Base-by-base conservation (phyloP, 108 stramenopile genomes). In the Hondaea fermentalgiana region DNA sequence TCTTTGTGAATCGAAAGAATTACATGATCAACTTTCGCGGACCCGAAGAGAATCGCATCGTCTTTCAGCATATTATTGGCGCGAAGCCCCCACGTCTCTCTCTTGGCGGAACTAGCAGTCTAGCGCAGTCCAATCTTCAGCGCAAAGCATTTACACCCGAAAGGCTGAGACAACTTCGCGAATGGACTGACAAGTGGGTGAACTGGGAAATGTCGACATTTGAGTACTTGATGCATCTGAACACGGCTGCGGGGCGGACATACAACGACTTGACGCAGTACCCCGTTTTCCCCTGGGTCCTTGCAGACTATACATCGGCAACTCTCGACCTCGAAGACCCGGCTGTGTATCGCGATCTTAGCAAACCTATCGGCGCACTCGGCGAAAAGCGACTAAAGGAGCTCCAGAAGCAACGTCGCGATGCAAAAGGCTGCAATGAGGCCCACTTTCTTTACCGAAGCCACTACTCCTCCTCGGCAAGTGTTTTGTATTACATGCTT, bases 261-360 rank as follows among this genome's bases (percentile, higher is more conserved):
- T 93, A 96, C 87, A 96, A 97, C 87, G 99, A 99, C 91, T 87
- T 99, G 60, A 96, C 97, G 8, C 96, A 98, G 87, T 99, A 99
- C 93, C 99, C 99, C 51, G 98, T 99, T 21, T 98, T 98, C 91
- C 99, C 99, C 6, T 99, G 98, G 98, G 95, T 99, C 6, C 60
- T 99, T 19, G 57, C 93, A 45, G 96, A 97, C 92, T 99, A 96
- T 91, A 90, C 72, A 60, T 92, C 93, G 64, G 55, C 87, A 17
- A 95, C 90, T 47, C 91, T 98, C 60, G 96, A 97, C 91, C 89
- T 95, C 89, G 92, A 51, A 28, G 88, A 95, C 44, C 83, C 91
- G 6, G 76, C 76, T 35, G 45, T 53, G 28, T 96, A 57, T 90
- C 91, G 94, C 23, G 94, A 94, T 59, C 72, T 94, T 35, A 55